Evolutionary conservation across 2,329 filamentous ascomycete genomes (phyloP), one percentile per base, ranked within the genome.

Genomic region (Graphiopsis chlorocephala): DNA sequence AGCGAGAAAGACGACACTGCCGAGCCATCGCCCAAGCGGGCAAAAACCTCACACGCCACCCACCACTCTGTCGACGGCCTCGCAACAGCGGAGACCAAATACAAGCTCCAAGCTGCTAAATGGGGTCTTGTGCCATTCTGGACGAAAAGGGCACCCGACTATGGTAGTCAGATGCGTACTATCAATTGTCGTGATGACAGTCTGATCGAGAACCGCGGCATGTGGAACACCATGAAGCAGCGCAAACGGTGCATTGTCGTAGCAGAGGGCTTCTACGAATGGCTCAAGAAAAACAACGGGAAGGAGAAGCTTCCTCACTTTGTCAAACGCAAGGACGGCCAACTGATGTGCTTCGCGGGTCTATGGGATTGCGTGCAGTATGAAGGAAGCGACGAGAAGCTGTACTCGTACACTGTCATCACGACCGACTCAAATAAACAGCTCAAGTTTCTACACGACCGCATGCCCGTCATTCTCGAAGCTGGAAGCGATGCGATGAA

Each of bases 141-240:
- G 94, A 96, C 91, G 3, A 96, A 94, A 79, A 85, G 89, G 14
- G 88, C 88, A 61, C 91, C 92, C 0, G 88, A 92, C 73, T 94
- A 95, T 72, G 83, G 85, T 28, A 87, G 88, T 1, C 83, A 92
- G 76, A 84, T 96, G 82, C 92, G 90, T 73, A 97, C 93, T 0
- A 98, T 98, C 77, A 98, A 99, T 78, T 98, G 94, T 76, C 88
- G 94, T 3, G 91, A 94, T 73, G 94, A 98, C 77, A 95, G 92
- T 0, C 81, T 98, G 23, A 82, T 86, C 6, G 85, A 89, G 11
- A 84, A 89, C 10, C 86, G 88, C 5, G 93, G 93, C 12, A 91
- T 98, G 88, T 98, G 95, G 95, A 90, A 86, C 48, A 87, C 86
- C 0, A 96, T 98, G 90, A 97, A 97, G 79, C 87, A 88, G 67